Evolutionary conservation across 495 filamentous ascomycete species (phyloP), one percentile per base, ranked within the genome.

Genomic region (Pseudoneurospora amorphoporcata): DNA sequence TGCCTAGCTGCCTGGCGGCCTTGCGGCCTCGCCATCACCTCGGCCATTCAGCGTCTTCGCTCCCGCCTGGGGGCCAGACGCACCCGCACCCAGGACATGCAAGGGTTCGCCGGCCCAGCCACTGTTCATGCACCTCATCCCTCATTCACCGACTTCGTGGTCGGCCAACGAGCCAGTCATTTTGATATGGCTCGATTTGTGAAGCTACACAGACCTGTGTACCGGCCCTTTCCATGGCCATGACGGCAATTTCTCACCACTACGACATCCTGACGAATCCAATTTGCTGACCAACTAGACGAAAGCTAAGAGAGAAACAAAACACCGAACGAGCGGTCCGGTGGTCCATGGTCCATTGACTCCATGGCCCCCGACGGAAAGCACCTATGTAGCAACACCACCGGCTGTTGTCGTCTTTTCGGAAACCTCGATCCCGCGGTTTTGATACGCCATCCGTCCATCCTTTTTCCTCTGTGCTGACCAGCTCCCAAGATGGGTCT

Each of bases 71-170:
- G 82, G 83, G 77, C 75, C 82, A 81, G 76, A 80, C 78, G 81
- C 82, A 65, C 23, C 53, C 53, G 53, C 53, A 65, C 53, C 53
- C 53, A 78, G 76, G 71, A 39, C 75, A 78, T 81, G 80, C 79
- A 82, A 81, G 80, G 80, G 80, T 81, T 80, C 78, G 76, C 78
- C 78, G 72, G 73, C 65, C 82, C 83, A 83, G 83, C 80, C 80
- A 85, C 78, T 83, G 84, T 86, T 87, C 84, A 88, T 88, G 86
- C 86, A 88, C 70, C 83, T 85, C 83, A 84, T 85, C 82, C 81
- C 74, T 77, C 80, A 80, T 82, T 87, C 86, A 87, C 86, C 84
- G 86, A 86, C 86, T 87, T 86, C 81, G 81, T 87, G 85, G 83
- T 87, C 81, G 84, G 82, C 77, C 75, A 79, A 76, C 82, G 77